Percentiles rank a stretch among this genome's conserved stretches.
Evolutionary conservation across 192 early-diverging fungal genomes (phyloP).

Genomic region (Allomyces macrogynus): DNA sequence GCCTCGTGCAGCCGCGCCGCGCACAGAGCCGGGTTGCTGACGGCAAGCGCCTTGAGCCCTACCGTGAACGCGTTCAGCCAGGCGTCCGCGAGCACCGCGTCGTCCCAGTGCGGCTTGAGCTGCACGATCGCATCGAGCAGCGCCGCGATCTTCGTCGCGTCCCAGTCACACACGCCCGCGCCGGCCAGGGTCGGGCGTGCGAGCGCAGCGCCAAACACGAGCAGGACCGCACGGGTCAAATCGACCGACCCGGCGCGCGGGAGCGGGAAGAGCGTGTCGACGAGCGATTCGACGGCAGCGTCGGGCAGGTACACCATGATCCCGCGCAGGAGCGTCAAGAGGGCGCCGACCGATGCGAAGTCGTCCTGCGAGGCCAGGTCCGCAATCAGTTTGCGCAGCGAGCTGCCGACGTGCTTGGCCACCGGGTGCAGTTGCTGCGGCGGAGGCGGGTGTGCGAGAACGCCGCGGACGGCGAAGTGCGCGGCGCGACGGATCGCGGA

Average conservation of each 20-base stretch:
- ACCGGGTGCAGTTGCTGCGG: constrained; percentile 53
- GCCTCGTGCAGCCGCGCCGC: background rate
- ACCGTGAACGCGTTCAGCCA: background rate
- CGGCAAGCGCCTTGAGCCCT: background rate
- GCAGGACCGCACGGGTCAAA: background rate
- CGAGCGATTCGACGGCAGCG: background rate
- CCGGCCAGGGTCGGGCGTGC: background rate
- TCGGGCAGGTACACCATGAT: background rate
- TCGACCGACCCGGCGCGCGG: background rate
- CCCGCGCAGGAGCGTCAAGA: background rate
- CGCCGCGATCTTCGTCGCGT: background rate
- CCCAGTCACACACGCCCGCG: background rate
- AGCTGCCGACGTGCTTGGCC: constrained; percentile 9
- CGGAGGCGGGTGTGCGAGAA: constrained; percentile 52
- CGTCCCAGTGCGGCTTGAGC: background rate
- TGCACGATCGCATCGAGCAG: background rate
- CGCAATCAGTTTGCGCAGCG: background rate
- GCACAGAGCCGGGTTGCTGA: background rate
- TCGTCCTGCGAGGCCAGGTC: background rate
- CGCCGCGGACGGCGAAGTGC: constrained; percentile 52
- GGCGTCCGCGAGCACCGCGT: background rate
- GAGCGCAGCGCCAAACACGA: background rate
- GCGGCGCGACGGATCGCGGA: constrained; percentile 81
- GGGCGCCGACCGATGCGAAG: background rate
- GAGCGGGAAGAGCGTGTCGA: background rate